Evolutionary conservation across 2,329 filamentous ascomycete genomes (phyloP), one percentile per base, ranked within the genome.

Genomic region (Byssochlamys sp.): DNA sequence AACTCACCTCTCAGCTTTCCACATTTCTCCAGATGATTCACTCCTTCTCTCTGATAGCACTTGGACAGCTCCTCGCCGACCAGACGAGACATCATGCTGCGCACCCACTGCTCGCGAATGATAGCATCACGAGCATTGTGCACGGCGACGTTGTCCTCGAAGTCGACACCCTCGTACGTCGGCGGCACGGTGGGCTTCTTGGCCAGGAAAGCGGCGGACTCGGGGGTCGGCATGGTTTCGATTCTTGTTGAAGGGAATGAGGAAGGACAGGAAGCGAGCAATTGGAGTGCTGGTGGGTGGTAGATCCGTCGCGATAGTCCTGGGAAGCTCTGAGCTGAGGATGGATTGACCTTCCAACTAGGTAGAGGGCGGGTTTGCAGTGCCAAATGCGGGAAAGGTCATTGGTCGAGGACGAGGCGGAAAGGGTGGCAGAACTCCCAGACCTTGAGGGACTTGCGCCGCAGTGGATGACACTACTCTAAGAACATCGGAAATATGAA

Each of bases 11-110:
- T 79, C 74, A 86, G 73, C 68, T 79, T 77, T 64, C 82, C 84
- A 69, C 84, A 87, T 73, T 86, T 86, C 78, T 86, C 83, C 66
- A 87, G 71, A 71, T 87, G 84, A 68, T 86, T 86, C 56, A 85
- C 82, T 7, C 84, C 84, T 73, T 87, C 83, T 59, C 79, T 75
- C 63, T 77, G 75, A 73, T 87, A 87, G 74, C 84, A 87, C 75
- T 85, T 86, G 64, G 81, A 81, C 79, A 87, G 77, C 75, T 87
- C 84, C 70, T 87, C 82, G 51, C 83, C 74, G 54, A 87, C 83
- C 59, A 87, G 72, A 61, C 84, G 75, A 57, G 83, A 81, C 84
- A 87, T 87, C 84, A 87, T 87, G 69, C 79, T 81, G 74, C 80
- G 81, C 57, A 87, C 83, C 84, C 84, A 87, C 67, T 87, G 84